Conservation (phyloP, 257 asterid species). For the Solanum tarapatanum region DNA sequence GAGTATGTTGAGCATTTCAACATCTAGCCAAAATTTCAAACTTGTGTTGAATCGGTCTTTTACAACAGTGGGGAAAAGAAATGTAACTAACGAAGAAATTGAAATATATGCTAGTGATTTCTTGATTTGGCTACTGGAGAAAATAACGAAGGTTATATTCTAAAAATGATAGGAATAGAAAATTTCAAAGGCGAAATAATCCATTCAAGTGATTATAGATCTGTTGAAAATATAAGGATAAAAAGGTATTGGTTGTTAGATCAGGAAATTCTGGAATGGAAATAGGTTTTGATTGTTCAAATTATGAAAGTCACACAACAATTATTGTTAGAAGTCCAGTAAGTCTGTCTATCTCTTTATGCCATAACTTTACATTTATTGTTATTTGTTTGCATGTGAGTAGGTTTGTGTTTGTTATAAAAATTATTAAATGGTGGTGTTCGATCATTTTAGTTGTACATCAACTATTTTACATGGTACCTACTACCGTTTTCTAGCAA, state of each 20-base stretch:
- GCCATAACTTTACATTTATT: too few species aligned
- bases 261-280: background rate
- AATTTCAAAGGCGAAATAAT: too few species aligned
- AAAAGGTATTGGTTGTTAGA: background rate
- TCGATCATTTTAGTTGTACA: too few species aligned
- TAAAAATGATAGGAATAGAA: background rate
- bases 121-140: constrained; percentile 35
- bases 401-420: background rate
- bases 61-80: background rate
- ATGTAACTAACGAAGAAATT: background rate
- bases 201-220: too few species aligned
- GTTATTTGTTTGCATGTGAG: background rate
- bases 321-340: constrained; percentile 33
- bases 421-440: too few species aligned
- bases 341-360: background rate
- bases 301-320: constrained; percentile 27
- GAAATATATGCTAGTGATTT: constrained; percentile 11
- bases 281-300: background rate
- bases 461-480: too few species aligned
- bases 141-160: background rate
- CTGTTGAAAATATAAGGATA: background rate
- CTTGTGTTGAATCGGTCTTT: constrained; percentile 12
- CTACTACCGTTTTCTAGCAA: too few species aligned
- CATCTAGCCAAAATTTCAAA: constrained; percentile 7
- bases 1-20: constrained; percentile 12